Percentiles rank a stretch among this genome's conserved stretches.
phyloP scores from a whole-genome alignment of 345 rosid genomes.

The Citrus hindsii region DNA sequence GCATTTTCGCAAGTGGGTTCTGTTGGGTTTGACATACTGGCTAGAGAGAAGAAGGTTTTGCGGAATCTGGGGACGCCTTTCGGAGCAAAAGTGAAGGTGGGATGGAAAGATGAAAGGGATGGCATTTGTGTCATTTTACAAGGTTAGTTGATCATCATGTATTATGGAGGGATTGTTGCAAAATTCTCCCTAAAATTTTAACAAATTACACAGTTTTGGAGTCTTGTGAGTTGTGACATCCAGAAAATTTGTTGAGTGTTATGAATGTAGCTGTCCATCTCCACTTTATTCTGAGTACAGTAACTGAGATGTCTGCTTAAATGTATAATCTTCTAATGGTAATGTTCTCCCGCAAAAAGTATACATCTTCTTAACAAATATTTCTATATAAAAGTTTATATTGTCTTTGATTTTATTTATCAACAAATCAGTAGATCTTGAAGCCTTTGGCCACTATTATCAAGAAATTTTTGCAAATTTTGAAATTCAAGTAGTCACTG shows the following conservation, averaged over 20 bases:
- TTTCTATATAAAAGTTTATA: accelerated
- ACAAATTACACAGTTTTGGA: background rate
- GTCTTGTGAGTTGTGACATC: too few relatives aligned
- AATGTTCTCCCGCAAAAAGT: too few relatives aligned
- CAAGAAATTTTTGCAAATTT: accelerated
- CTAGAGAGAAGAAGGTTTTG: conserved; percentile 23
- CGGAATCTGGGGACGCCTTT: conserved; percentile 16
- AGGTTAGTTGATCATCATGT: background rate
- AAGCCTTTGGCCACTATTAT: accelerated
- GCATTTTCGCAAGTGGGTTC: conserved; percentile 19
- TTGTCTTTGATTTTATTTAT: too few relatives aligned
- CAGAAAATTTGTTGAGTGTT: too few relatives aligned
- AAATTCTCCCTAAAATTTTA: background rate
- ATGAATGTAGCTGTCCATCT: too few relatives aligned
- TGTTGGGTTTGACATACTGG: conserved; percentile 23
- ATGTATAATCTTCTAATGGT: too few relatives aligned
- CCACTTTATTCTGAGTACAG: too few relatives aligned
- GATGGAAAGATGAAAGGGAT: conserved; percentile 1
- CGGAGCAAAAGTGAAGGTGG: conserved; percentile 20
- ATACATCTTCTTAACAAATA: too few relatives aligned
- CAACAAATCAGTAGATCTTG: too few relatives aligned
- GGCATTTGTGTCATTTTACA: conserved; percentile 17
- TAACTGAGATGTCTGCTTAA: too few relatives aligned
- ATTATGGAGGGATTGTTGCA: background rate
- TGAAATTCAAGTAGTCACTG: too few relatives aligned